These are phyloP conservation scores for Mortierella sp. DNA, from an alignment of 371 early-diverging fungal genomes.

Conservation along the genomic window DNA sequence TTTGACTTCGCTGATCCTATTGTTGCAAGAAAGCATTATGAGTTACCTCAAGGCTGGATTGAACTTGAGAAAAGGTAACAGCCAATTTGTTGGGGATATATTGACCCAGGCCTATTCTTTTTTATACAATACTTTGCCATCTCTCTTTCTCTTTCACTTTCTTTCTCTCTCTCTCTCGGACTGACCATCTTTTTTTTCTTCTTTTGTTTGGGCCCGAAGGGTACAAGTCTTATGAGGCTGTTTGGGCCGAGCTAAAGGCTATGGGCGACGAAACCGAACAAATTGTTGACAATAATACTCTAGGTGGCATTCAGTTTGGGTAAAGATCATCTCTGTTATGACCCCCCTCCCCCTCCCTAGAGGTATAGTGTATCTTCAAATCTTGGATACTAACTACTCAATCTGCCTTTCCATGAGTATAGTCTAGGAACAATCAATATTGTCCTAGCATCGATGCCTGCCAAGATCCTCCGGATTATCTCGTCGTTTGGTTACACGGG, in stretches of 20 bases:
- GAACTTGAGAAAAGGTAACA: slow-evolving; percentile 67
- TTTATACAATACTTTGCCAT: no score
- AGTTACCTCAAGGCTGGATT: slow-evolving; percentile 71
- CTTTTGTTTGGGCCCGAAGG: slow-evolving; percentile 17
- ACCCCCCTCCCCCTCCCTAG: no score
- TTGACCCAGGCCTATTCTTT: background rate
- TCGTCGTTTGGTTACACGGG: slow-evolving; percentile 64
- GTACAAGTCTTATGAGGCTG: slow-evolving; percentile 53
- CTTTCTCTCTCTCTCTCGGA: no score
- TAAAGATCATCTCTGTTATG: no score
- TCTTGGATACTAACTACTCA: slow-evolving; percentile 1
- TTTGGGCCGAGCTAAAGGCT: slow-evolving; percentile 50
- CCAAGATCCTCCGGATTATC: slow-evolving; percentile 64
- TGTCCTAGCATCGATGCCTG: slow-evolving; percentile 67
- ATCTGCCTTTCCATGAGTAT: background rate
- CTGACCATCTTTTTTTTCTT: background rate
- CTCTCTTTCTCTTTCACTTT: background rate
- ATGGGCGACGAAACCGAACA: slow-evolving; percentile 35
- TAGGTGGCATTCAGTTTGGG: slow-evolving; percentile 53
- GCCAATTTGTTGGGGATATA: background rate
- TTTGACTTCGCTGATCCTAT: slow-evolving; percentile 63
- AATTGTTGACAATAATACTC: slow-evolving; percentile 45
- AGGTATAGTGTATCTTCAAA: no score
- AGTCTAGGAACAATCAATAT: slow-evolving; percentile 72
- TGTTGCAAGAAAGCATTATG: slow-evolving; percentile 65